Base-by-base conservation (phyloP, 2,329 filamentous ascomycete genomes). In the Pseudogymnoascus sp. region DNA sequence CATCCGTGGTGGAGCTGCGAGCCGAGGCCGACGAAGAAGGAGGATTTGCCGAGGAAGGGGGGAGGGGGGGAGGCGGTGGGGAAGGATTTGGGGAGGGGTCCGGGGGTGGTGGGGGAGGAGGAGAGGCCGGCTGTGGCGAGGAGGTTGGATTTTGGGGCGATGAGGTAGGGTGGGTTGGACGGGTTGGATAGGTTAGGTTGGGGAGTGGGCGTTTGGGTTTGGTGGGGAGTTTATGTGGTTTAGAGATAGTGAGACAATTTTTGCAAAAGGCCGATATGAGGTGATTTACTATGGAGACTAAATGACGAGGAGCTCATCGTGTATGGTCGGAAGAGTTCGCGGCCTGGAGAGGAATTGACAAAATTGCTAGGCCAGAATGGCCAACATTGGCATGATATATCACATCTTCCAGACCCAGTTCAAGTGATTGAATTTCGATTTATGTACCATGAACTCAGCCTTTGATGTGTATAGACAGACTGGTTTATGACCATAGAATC, bases 1-100 rank as follows among this genome's bases (percentile, higher is more conserved):
- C 93, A 97, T 74, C 79, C 82, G 59, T 99, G 91, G 87, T 99
- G 93, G 91, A 84, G 84, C 42, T 84, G 83, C 24, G 88, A 95
- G 37, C 95, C 95, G 0, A 85, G 86, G 68, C 93, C 95, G 2
- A 96, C 91, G 1, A 83, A 82, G 65, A 92, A 92, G 70, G 84
- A 90, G 72, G 86, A 95, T 70, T 78, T 99, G 61, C 95, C 95
- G 1, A 84, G 82, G 67, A 95, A 93, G 74, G 82, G 83, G 4
- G 88, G 85, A 0, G 89, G 87, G 6, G 80, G 86, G 64, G 85
- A 89, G 70, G 90, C 89, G 75, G 85, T 95, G 78, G 92, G 85
- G 0, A 89, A 90, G 65, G 93, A 96, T 75, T 77, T 97, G 60
- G 92, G 90, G 77, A 83, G 90, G 66, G 83, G 86, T 62, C 88